Evolutionary conservation across 768 basidiomycete genomes (phyloP).

Genomic region (Ramaria sp.): DNA sequence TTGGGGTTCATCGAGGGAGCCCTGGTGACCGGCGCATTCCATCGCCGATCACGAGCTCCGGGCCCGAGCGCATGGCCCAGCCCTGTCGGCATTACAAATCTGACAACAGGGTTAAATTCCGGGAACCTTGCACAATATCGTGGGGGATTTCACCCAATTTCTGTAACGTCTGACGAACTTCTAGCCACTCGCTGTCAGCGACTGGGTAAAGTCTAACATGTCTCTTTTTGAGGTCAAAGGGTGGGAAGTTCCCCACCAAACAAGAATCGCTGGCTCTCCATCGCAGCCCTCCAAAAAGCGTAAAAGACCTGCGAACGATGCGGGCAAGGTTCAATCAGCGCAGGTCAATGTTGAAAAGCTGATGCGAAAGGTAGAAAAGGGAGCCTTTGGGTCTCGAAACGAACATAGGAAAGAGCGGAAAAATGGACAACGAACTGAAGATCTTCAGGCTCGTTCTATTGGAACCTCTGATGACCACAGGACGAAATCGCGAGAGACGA

Average conservation of each 20-base stretch:
- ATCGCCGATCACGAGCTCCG: too few relatives aligned
- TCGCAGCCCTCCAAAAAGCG: slow-evolving; percentile 39
- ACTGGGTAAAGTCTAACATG: slow-evolving; percentile 18
- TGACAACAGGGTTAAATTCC: too few relatives aligned
- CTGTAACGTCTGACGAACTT: background rate
- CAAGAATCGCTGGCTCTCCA: slow-evolving; percentile 27
- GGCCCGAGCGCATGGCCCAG: too few relatives aligned
- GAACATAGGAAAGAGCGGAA: slow-evolving; percentile 11
- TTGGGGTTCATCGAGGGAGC: too few relatives aligned
- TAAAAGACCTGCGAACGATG: slow-evolving; percentile 31
- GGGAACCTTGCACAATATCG: background rate
- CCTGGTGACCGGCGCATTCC: too few relatives aligned
- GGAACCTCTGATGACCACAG: background rate
- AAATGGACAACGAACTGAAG: slow-evolving; percentile 3
- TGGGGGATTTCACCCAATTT: background rate
- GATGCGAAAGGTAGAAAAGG: slow-evolving; percentile 33
- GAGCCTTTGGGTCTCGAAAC: slow-evolving; percentile 3
- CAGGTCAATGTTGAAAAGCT: slow-evolving; percentile 53
- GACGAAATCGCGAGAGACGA: background rate
- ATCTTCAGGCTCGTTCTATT: background rate
- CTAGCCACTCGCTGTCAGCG: too few relatives aligned
- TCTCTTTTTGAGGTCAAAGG: slow-evolving; percentile 58
- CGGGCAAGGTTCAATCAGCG: slow-evolving; percentile 23
- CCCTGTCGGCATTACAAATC: too few relatives aligned
- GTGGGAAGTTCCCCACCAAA: slow-evolving; percentile 41